Evolutionary conservation across 495 filamentous ascomycete genomes (phyloP).

Genomic region (Penicillium daleae): DNA sequence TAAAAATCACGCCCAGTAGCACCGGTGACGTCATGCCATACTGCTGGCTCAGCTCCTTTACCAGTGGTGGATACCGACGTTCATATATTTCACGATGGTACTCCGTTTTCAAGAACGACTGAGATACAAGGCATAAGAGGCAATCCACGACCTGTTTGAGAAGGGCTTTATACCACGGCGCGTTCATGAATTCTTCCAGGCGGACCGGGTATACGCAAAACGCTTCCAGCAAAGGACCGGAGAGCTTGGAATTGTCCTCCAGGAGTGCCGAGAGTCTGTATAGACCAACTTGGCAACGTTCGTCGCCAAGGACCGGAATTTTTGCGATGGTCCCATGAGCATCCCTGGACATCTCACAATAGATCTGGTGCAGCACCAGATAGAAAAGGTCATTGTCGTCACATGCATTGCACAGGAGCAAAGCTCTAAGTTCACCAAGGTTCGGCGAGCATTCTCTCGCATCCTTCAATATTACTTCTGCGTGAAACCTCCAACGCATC

Average conservation of each 20-base stretch:
- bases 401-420: constrained; percentile 62
- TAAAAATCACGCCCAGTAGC: constrained; percentile 63
- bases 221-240: neutral
- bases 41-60: constrained; percentile 54
- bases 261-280: constrained; percentile 11
- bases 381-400: constrained; percentile 51
- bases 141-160: neutral
- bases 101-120: constrained; percentile 32
- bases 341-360: constrained; percentile 51
- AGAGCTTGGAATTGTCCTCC: constrained; percentile 7
- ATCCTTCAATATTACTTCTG: constrained; percentile 13
- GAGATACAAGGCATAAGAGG: constrained; percentile 29
- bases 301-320: constrained; percentile 15
- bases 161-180: constrained; percentile 9
- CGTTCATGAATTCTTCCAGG: neutral
- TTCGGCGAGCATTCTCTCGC: neutral
- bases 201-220: constrained; percentile 8
- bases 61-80: constrained; percentile 59
- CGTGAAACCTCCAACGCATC: constrained; percentile 12
- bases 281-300: constrained; percentile 5
- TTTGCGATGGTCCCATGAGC: constrained; percentile 13
- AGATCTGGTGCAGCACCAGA: constrained; percentile 69
- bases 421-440: constrained; percentile 46
- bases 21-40: constrained; percentile 51
- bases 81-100: constrained; percentile 35